Evolutionary conservation across 495 filamentous ascomycete genomes (phyloP), one percentile per base, ranked within the genome.

Genomic region (Talaromyces proteolyticus): DNA sequence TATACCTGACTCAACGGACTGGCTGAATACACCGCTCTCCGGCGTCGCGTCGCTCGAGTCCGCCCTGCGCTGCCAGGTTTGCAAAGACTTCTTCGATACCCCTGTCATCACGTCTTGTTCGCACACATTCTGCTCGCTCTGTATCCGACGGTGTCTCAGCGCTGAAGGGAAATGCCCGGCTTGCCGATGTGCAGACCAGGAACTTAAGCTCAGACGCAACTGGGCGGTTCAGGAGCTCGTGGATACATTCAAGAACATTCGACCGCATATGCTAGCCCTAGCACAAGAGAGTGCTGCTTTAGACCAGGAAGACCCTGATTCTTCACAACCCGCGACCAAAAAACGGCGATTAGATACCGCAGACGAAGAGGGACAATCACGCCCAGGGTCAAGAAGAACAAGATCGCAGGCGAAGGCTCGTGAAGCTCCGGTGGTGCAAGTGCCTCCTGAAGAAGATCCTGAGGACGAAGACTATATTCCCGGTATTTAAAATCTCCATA

Each of bases 101-200:
- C 93, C 93, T 1, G 91, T 99, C 74, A 84, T 96, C 47, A 99
- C 93, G 1, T 86, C 85, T 0, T 99, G 93, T 74, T 86, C 81
- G 38, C 93, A 99, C 64, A 96, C 93, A 0, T 99, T 99, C 62
- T 99, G 93, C 75, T 96, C 91, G 14, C 65, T 92, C 23, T 99
- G 93, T 65, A 96, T 98, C 53, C 87, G 93, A 14, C 74, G 90
- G 47, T 87, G 85, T 53, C 73, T 99, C 2, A 81, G 83, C 6
- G 73, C 77, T 1, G 91, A 95, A 53, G 84, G 87, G 8, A 88
- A 85, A 62, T 99, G 93, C 59, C 94, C 93, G 0, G 69, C 86
- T 0, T 99, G 93, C 64, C 82, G 91, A 44, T 68, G 76, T 3
- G 57, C 68, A 5, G 87, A 92, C 53, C 88, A 95, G 58, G 89